Percentiles rank a stretch among this genome's conserved stretches.
phyloP scores from a whole-genome alignment of 345 rosid genomes.

The Lagerstroemia speciosa region DNA sequence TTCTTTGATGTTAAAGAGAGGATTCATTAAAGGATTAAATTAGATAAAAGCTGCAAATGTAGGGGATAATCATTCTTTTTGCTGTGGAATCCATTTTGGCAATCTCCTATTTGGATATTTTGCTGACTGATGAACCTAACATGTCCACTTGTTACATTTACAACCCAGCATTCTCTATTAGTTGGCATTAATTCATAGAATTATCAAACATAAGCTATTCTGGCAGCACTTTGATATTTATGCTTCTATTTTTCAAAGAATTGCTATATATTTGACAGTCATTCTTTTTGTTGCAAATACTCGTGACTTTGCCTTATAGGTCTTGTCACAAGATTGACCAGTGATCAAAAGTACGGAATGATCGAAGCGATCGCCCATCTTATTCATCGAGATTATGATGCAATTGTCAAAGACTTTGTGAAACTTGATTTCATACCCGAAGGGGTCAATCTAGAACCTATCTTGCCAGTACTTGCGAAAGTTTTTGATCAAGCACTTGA shows the following conservation, averaged over 20 bases:
- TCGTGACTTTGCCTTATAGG: conserved; percentile 34
- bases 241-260: not conserved
- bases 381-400: conserved; percentile 82
- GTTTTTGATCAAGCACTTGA: conserved; percentile 99
- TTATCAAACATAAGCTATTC: not conserved
- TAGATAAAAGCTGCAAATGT: not conserved
- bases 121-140: not conserved
- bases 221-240: not conserved
- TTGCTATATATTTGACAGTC: not conserved
- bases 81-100: not conserved
- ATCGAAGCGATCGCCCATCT: conserved; percentile 97
- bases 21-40: not conserved
- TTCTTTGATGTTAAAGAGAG: not conserved
- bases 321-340: conserved; percentile 81
- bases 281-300: not conserved
- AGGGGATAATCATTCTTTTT: not conserved
- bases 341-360: conserved; percentile 99
- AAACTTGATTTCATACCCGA: conserved; percentile 89
- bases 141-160: not conserved
- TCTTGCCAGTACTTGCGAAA: conserved; percentile 86
- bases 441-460: conserved; percentile 92
- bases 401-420: conserved; percentile 90
- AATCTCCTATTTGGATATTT: not conserved
- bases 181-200: not conserved
- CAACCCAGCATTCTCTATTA: not conserved